A percentile compares a stretch with the other conserved stretches of the same genome.
Evolutionary conservation across 2,329 filamentous ascomycete species (phyloP).

Genomic region (Arthrobotrys conoides): DNA sequence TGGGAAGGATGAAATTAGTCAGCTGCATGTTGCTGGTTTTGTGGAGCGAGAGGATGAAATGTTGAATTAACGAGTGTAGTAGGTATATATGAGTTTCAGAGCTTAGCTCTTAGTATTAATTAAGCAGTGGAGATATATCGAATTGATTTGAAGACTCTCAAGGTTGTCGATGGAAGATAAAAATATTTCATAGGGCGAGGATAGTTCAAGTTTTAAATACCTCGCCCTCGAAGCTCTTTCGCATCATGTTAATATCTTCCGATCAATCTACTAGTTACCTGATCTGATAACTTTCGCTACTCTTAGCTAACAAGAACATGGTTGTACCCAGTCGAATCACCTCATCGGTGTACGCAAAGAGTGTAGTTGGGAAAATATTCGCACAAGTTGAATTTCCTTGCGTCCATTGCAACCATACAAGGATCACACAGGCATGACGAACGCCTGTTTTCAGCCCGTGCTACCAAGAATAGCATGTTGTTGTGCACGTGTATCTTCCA

Average conservation of each 20-base stretch:
- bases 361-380: constrained; percentile 1
- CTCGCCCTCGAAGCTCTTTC: background rate
- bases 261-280: constrained; percentile 7
- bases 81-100: constrained; percentile 1
- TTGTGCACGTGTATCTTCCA: constrained; percentile 31
- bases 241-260: constrained; percentile 20
- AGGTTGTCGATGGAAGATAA: background rate
- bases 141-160: background rate
- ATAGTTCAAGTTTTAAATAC: constrained; percentile 6
- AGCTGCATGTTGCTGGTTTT: constrained; percentile 38
- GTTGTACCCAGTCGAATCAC: constrained; percentile 16
- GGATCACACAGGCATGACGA: constrained; percentile 1
- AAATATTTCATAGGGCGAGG: background rate
- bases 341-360: background rate
- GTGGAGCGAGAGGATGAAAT: background rate
- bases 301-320: constrained; percentile 7
- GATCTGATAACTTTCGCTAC: constrained; percentile 14
- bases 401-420: constrained; percentile 25
- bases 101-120: constrained; percentile 7
- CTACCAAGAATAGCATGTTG: constrained; percentile 35
- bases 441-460: constrained; percentile 38
- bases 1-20: constrained; percentile 32
- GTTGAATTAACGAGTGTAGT: constrained; percentile 7
- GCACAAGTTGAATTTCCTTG: constrained; percentile 10
- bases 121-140: constrained; percentile 3